Evolutionary conservation across 257 asterid species (phyloP), one percentile per base, ranked within the genome.

Genomic region (Marsdenia floribunda): DNA sequence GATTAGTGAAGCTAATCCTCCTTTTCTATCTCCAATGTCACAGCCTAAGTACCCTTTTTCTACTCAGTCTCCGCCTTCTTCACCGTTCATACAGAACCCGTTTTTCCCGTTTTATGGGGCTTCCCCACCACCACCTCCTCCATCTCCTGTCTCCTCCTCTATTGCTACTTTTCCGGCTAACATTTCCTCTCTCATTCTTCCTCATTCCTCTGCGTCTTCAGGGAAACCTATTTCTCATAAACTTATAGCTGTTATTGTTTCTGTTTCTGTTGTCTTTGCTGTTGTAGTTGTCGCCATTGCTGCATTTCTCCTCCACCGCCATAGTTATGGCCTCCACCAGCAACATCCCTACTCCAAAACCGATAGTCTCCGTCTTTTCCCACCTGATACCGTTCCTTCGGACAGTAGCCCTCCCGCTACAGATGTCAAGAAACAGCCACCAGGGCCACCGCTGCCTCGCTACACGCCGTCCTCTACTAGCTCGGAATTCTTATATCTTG

Each of bases 141-240:
- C 86, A 2, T 61, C 86, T 3, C 80, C 87, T n/a, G 77, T 84
- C 0, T 29, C 80, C 72, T 10, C 87, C 72, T 58, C 85, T 12
- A 58, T 84, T 57, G 78, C 89, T 50, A 83, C 93, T 2, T 86
- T 90, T 46, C 97, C 98, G 21, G 97, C 98, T 68, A 93, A 93
- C 75, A 87, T 93, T 78, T 93, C 98, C 76, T 91, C 97, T 75
- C 89, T 91, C 78, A 88, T 85, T 76, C 85, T 89, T 71, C 97
- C 97, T 10, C 87, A 60, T n/a, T 69, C 96, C 37, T 57, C 91
- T 68, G 74, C 78, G 19, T 76, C 90, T 80, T 58, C 93, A 53
- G 83, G 75, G 74, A 84, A 77, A 44, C 87, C 91, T 75, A 73
- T 83, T 65, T 77, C 83, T 0, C 78, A 21, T n/a, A 93, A 87